These are phyloP conservation scores for Corylus heterophylla DNA, from an alignment of 306 rosid species.

Conservation along the genomic window DNA sequence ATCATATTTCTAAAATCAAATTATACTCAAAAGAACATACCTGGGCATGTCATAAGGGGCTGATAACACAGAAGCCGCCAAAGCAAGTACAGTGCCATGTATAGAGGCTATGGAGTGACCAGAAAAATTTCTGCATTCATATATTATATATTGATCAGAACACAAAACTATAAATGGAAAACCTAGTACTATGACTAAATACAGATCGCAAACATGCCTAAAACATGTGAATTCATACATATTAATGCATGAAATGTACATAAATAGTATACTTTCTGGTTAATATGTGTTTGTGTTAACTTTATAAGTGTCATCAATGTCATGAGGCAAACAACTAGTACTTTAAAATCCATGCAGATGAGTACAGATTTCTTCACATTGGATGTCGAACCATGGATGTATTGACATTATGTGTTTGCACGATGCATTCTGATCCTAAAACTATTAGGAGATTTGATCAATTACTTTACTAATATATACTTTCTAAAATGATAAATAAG, in stretches of 20 bases:
- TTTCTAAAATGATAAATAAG: neutral
- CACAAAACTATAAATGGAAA: neutral
- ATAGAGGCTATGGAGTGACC: conserved; percentile 70
- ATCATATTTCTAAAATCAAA: neutral
- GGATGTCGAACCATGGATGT: neutral
- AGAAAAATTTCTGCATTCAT: conserved; percentile 63
- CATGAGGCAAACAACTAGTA: neutral
- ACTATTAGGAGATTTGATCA: neutral
- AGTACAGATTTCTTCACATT: neutral
- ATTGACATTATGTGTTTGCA: neutral
- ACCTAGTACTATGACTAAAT: neutral
- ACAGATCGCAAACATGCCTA: neutral
- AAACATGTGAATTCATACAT: neutral
- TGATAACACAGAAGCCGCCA: conserved; percentile 88
- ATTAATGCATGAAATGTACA: neutral
- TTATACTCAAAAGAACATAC: conserved; percentile 39
- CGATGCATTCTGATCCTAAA: neutral
- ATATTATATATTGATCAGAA: conserved; percentile 17
- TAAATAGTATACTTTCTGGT: neutral
- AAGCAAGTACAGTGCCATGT: conserved; percentile 93
- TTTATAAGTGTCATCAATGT: neutral
- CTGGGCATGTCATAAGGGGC: conserved; percentile 97
- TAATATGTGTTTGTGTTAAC: neutral
- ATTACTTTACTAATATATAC: neutral
- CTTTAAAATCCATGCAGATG: conserved; percentile 5